A percentile compares a stretch with the other conserved stretches of the same genome.
Conservation (phyloP, 768 basidiomycete genomes). For the Lentinula guzmanii region DNA sequence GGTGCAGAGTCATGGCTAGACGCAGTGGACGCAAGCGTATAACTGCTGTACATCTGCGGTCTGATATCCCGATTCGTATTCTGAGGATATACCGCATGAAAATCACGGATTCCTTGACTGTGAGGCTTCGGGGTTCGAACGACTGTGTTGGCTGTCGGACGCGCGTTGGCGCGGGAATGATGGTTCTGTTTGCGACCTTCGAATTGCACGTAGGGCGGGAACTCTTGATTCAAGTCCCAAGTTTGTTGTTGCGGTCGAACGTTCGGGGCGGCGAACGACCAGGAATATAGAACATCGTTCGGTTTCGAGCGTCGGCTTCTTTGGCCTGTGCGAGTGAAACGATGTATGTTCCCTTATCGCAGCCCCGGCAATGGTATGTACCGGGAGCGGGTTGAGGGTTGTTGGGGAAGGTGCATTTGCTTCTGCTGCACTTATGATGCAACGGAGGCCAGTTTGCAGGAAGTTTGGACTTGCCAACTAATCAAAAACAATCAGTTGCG, state of each 20-base stretch:
- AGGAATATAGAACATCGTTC: neutral
- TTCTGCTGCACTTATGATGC: slow-evolving; percentile 1
- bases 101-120: neutral
- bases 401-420: slow-evolving; percentile 2
- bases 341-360: slow-evolving; percentile 1
- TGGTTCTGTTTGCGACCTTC: neutral
- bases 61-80: too few relatives aligned
- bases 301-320: neutral
- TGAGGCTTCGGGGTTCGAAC: neutral
- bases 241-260: neutral
- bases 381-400: neutral
- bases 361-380: neutral
- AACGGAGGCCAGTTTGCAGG: slow-evolving; percentile 1
- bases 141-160: neutral
- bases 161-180: neutral
- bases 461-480: neutral
- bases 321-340: neutral
- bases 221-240: neutral
- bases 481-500: neutral
- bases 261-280: neutral
- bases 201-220: neutral
- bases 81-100: neutral
- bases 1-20: neutral
- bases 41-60: neutral
- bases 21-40: neutral